Base-by-base conservation (phyloP, 805 yeast species). In the Sporopachydermia lactativora region DNA sequence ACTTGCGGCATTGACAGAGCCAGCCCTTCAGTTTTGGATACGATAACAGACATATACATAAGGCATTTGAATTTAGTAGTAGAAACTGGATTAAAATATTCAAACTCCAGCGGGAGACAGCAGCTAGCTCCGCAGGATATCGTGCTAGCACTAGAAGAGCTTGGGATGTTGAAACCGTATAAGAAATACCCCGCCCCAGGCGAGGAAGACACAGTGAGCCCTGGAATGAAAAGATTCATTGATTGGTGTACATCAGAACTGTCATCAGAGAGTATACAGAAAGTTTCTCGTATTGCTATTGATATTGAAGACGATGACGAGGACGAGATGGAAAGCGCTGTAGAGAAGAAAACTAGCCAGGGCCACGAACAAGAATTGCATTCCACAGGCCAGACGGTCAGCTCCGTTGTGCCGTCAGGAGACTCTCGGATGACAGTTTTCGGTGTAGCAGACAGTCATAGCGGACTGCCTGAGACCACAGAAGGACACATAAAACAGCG, bases 1-100 rank as follows among this genome's bases (percentile, higher is more conserved):
- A 75, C 92, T 0, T 72, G 77, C 19, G 98, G 98, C 0, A 84
- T 86, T 51, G 95, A 84, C 45, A 70, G 76, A 49, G 76, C 88
- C 47, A 67, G 76, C 40, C 82, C 89, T 4, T 65, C 73, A 4
- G 71, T 81, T 1, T 64, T 89, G 5, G 88, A 85, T 52, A 68
- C 77, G 2, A 49, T 86, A n/a, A 77, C 94, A 0, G 96, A 86
- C 51, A 52, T 89, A 1, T 75, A 80, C 53, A 61, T 81, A 14
- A 69, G 80, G 43, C 79, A 77, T 53, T 57, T 89, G 36, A 62
- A 63, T 39, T 59, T 76, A 14, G 52, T 89, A 15, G 57, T 76
- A 1, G 48, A 59, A 8, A 73, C 74, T 39, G 62, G 84, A 0
- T 51, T 57, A 19, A 62, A 62, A 40, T 63, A 75, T 41, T 70